Conservation (phyloP, 1,139 yeast genomes). For the Scheffersomyces insectosa region DNA sequence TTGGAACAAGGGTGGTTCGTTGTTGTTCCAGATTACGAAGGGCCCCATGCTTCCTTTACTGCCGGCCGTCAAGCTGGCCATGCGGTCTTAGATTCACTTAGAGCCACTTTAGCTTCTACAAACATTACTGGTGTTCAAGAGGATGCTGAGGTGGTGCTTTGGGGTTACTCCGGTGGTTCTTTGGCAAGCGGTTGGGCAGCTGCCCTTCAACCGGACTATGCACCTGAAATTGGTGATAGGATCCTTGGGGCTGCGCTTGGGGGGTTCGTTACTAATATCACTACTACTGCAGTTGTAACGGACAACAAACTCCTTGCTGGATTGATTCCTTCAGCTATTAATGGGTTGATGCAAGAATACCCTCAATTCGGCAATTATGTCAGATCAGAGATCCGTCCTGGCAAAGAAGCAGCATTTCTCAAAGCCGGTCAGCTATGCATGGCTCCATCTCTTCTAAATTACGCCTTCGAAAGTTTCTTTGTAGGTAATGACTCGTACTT, state of each 20-base stretch:
- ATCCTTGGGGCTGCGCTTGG: constrained; percentile 18
- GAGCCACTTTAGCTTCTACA: constrained; percentile 17
- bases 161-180: constrained; percentile 25
- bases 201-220: constrained; percentile 19
- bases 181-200: constrained; percentile 21
- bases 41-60: constrained; percentile 26
- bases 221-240: constrained; percentile 17
- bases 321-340: constrained; percentile 24
- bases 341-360: constrained; percentile 29
- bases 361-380: constrained; percentile 16
- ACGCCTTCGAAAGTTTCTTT: constrained; percentile 15
- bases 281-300: constrained; percentile 22
- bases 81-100: constrained; percentile 27
- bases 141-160: constrained; percentile 16
- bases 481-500: constrained; percentile 16
- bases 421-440: constrained; percentile 6
- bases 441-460: constrained; percentile 6
- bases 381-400: constrained; percentile 4
- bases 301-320: constrained; percentile 31
- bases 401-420: constrained; percentile 1
- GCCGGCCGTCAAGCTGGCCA: constrained; percentile 31
- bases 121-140: constrained; percentile 13
- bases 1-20: constrained; percentile 21
- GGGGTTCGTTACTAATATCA: constrained; percentile 16
- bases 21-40: constrained; percentile 25